Evolutionary conservation across 2,329 filamentous ascomycete species (phyloP).

Genomic region (Cladosporium sphaerospermum): DNA sequence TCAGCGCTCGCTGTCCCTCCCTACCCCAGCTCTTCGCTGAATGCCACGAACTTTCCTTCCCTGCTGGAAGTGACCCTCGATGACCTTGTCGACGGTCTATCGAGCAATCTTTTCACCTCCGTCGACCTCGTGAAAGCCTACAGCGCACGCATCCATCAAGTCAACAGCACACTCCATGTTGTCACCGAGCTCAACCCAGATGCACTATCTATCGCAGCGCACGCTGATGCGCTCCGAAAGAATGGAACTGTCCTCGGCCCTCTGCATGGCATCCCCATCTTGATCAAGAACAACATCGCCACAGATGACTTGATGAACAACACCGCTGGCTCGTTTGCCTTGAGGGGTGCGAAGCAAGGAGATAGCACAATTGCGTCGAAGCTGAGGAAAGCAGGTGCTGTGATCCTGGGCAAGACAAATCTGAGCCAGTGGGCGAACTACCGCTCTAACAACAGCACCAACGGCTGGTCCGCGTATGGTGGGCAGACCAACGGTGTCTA

Average conservation of each 20-base stretch:
- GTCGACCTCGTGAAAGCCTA: conserved; percentile 55
- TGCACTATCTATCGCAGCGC: conserved; percentile 43
- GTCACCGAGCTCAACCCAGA: conserved; percentile 53
- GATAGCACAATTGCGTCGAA: conserved; percentile 57
- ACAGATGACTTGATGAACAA: conserved; percentile 59
- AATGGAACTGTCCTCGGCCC: conserved; percentile 45
- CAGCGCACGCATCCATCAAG: conserved; percentile 44
- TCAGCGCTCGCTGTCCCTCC: conserved; percentile 14
- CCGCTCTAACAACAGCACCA: conserved; percentile 50
- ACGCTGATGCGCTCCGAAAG: conserved; percentile 44
- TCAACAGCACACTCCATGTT: conserved; percentile 47
- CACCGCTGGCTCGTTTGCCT: conserved; percentile 57
- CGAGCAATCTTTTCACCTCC: conserved; percentile 47
- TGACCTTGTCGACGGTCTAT: conserved; percentile 45
- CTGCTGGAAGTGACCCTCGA: conserved; percentile 49
- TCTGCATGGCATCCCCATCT: conserved; percentile 58
- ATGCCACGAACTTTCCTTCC: conserved; percentile 26
- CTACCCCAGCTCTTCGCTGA: conserved; percentile 14
- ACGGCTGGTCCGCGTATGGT: conserved; percentile 60
- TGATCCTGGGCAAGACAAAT: conserved; percentile 62
- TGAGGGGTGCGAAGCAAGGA: conserved; percentile 53
- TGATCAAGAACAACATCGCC: conserved; percentile 63
- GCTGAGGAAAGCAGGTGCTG: conserved; percentile 53
- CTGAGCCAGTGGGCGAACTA: conserved; percentile 61
- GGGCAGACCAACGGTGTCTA: conserved; percentile 59